Evolutionary conservation across 805 yeast genomes (phyloP).

Genomic region (Candida vartiovaarae): DNA sequence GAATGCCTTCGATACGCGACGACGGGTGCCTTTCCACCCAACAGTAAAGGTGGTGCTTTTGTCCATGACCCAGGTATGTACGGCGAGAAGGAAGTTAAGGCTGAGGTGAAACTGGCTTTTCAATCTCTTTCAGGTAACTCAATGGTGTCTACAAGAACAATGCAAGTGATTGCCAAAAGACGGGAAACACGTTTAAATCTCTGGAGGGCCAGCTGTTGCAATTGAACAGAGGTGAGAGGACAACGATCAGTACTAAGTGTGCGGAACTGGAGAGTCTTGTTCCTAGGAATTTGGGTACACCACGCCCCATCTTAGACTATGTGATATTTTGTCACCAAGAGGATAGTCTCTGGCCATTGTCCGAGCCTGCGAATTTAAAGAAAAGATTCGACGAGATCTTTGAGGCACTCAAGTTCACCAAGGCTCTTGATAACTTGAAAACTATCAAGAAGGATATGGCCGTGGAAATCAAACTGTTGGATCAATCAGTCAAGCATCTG

Average conservation of each 20-base stretch:
- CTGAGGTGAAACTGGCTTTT: constrained; percentile 87
- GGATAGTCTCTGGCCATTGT: constrained; percentile 92
- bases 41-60: constrained; percentile 93
- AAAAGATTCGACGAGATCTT: constrained; percentile 94
- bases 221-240: constrained; percentile 56
- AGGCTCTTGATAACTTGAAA: constrained; percentile 78
- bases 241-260: constrained; percentile 72
- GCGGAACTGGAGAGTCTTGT: constrained; percentile 78
- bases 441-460: constrained; percentile 69
- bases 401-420: constrained; percentile 89
- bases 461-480: constrained; percentile 65
- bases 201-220: constrained; percentile 81
- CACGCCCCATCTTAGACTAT: constrained; percentile 79
- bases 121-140: constrained; percentile 61
- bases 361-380: constrained; percentile 84
- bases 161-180: constrained; percentile 65
- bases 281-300: constrained; percentile 81
- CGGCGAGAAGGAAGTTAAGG: constrained; percentile 71
- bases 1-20: constrained; percentile 92
- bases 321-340: constrained; percentile 98
- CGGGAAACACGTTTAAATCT: constrained; percentile 69
- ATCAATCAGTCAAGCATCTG: constrained; percentile 73
- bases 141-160: constrained; percentile 82
- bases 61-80: constrained; percentile 84
- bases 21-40: constrained; percentile 94